Conservation (phyloP, 495 filamentous ascomycete genomes). For the Penicillium malachiteum region DNA sequence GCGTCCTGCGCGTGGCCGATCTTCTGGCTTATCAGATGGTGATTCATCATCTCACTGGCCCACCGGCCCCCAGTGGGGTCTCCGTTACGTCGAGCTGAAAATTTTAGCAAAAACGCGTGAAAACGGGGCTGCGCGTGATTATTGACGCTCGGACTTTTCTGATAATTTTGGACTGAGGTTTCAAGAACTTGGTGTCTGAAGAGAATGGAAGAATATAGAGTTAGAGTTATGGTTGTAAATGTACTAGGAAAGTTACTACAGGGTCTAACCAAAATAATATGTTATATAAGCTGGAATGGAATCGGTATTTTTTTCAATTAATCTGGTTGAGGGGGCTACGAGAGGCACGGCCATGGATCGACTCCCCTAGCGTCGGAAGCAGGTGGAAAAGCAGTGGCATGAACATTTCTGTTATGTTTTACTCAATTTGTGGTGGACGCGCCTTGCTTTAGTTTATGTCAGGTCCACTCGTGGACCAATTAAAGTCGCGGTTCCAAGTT, state of each 20-base stretch:
- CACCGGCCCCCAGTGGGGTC: conserved; percentile 10
- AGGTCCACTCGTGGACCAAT: too few species aligned
- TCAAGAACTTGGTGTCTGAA: background rate
- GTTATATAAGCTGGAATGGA: background rate
- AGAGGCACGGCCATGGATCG: conserved; percentile 25
- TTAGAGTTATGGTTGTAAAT: background rate
- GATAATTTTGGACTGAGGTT: background rate
- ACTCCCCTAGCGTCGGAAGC: conserved; percentile 31
- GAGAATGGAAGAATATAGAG: background rate
- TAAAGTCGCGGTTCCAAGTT: too few species aligned
- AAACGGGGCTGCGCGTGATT: conserved; percentile 15
- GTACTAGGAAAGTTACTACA: background rate
- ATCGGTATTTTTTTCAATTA: background rate
- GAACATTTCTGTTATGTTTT: conserved; percentile 14
- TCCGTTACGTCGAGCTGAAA: conserved; percentile 25
- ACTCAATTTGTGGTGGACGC: conserved; percentile 10
- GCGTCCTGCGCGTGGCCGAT: conserved; percentile 19
- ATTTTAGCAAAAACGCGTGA: conserved; percentile 10
- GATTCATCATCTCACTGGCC: conserved; percentile 10
- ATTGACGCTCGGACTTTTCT: conserved; percentile 6
- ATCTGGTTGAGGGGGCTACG: conserved; percentile 19
- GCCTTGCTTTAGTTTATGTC: conserved; percentile 19
- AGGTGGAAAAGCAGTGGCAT: conserved; percentile 29
- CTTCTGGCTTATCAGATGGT: conserved; percentile 30
- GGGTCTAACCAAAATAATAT: background rate